phyloP scores from a whole-genome alignment of 371 early-diverging fungal genomes.

The Fennellomyces sp. region DNA sequence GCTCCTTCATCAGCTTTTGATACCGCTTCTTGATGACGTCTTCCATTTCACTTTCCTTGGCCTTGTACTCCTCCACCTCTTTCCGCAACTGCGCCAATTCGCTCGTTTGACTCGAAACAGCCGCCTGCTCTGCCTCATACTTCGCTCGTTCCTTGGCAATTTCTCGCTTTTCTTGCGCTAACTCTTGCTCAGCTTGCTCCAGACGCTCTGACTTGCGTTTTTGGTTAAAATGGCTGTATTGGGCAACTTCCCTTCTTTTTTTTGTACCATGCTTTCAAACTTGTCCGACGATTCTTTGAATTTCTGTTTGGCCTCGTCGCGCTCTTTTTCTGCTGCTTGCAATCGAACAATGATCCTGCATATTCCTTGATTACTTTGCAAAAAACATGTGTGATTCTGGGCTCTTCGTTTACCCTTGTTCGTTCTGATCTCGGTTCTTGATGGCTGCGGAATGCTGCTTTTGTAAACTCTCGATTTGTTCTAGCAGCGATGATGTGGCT shows the following conservation, averaged over 20 bases:
- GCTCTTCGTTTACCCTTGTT: constrained; percentile 60
- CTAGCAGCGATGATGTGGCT: constrained; percentile 62
- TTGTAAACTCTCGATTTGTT: constrained; percentile 74
- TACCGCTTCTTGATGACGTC: constrained; percentile 47
- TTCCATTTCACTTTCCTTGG: constrained; percentile 38
- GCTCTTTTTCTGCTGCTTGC: constrained; percentile 51
- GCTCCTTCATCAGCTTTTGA: constrained; percentile 43
- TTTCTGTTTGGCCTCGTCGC: constrained; percentile 29
- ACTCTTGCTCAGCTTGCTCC: constrained; percentile 26
- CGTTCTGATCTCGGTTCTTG: constrained; percentile 69
- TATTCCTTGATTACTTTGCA: no score
- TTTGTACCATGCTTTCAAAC: constrained; percentile 22
- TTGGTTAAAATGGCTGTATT: background rate
- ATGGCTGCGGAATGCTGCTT: constrained; percentile 60
- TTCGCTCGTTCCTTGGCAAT: constrained; percentile 24
- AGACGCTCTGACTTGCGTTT: background rate
- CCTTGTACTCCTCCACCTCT: constrained; percentile 31
- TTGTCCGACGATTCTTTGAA: constrained; percentile 23
- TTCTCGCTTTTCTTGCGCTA: constrained; percentile 25
- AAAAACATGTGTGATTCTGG: no score
- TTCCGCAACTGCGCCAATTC: constrained; percentile 24
- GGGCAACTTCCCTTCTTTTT: background rate
- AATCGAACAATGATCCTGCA: constrained; percentile 47
- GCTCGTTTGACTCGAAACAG: constrained; percentile 28
- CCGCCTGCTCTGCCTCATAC: constrained; percentile 23